A percentile compares a stretch with the other conserved stretches of the same genome.
Evolutionary conservation across 116 monocot species (phyloP).

Genomic region (Trichopus zeylanicus): DNA sequence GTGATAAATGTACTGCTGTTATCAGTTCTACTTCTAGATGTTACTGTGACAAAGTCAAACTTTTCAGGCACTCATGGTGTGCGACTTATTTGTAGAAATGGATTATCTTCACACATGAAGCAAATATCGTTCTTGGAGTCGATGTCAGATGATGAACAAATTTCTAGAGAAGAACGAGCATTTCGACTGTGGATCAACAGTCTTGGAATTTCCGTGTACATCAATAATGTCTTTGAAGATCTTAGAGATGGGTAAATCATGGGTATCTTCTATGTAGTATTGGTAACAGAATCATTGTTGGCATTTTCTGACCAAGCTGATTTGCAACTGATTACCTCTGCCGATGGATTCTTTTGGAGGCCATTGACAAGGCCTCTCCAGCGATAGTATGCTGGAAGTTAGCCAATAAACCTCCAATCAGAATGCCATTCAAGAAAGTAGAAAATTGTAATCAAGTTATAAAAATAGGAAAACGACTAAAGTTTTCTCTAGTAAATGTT

Average conservation of each 20-base stretch:
- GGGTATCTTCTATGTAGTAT: neutral
- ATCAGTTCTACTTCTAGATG: too few relatives aligned
- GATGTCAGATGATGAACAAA: too few relatives aligned
- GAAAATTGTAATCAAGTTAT: conserved; percentile 87
- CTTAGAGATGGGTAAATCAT: conserved; percentile 77
- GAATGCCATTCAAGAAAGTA: conserved; percentile 82
- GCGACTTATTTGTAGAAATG: neutral
- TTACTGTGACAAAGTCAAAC: neutral
- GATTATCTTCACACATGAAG: too few relatives aligned
- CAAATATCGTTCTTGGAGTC: too few relatives aligned
- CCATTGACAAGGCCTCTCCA: conserved; percentile 65
- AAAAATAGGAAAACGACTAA: conserved; percentile 65
- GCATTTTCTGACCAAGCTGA: neutral
- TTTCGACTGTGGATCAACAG: conserved; percentile 82
- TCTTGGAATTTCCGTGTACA: conserved; percentile 75
- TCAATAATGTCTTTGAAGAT: conserved; percentile 92
- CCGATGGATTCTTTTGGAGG: conserved; percentile 75
- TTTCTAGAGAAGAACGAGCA: too few relatives aligned
- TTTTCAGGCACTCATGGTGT: neutral
- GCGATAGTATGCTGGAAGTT: conserved; percentile 71
- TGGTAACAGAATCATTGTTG: neutral
- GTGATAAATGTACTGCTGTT: too few relatives aligned
- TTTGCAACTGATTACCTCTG: neutral
- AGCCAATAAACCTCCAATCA: conserved; percentile 74
- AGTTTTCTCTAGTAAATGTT: conserved; percentile 80